Base-by-base conservation (phyloP, 768 basidiomycete species). In the Cystobasidium onofrii region DNA sequence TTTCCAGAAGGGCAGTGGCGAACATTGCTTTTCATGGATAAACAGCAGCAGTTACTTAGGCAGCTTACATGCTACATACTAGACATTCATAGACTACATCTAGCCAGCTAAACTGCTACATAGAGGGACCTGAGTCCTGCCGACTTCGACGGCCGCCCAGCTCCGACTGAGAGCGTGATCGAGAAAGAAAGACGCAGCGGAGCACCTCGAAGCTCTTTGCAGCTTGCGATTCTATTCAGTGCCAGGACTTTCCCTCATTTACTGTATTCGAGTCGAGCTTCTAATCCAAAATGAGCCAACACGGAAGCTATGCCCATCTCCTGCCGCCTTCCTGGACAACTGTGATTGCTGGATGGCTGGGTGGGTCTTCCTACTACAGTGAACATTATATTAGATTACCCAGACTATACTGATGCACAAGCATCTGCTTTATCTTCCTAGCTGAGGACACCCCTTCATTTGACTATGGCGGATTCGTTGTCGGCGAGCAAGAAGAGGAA, bases 381-480 rank as follows among this genome's bases (percentile, higher is more conserved):
- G 7, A 41, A 15, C 9, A 41, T 10, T 13, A 7, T 39, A 1
- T 15, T 18, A 64, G 46, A 13, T 52, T 10, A 18, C 23, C 29
- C 15, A 50, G 29, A 23, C 23, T 31, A 33, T 34, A 23, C 15
- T n/a, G 64, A 39, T 2, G 65, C 69, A 34, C 15, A 33, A 31
- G 3, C 20, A 27, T 18, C 4, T n/a, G 12, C 12, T 10, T 36
- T 39, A 34, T 27, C 27, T n/a, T n/a, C n/a, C 6, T 36, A 71
- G 86, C 86, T 9, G 95, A 99, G 82, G 95, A 98, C 80, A 90
- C 89, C 0, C 95, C 95, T 0, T 93, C 91, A 0, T 96, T 97
- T 77, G 95, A 99, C 81, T 96, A 92, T 76, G 94, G 90, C 44
- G 95, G 95, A 1, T 95, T 90, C 79, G 92, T 98, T 61, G 95